Evolutionary conservation across 2,329 filamentous ascomycete genomes (phyloP).

Genomic region (Pestalotiopsis sp.): DNA sequence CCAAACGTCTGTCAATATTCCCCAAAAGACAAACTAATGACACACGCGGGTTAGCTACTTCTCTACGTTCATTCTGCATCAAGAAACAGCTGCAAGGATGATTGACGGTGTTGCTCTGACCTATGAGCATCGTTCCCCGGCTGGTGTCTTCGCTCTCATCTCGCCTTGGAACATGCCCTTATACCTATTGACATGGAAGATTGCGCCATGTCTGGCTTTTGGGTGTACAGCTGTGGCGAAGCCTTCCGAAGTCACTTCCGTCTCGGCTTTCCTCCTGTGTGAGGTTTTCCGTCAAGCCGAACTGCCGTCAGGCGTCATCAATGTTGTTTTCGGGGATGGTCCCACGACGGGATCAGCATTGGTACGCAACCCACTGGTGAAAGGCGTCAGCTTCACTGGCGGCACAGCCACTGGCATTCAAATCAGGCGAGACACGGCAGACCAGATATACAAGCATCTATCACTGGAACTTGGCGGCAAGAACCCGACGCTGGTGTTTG

Average conservation of each 20-base stretch:
- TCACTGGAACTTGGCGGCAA: slow-evolving; percentile 48
- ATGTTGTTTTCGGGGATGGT: slow-evolving; percentile 36
- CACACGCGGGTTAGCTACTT: slow-evolving; percentile 29
- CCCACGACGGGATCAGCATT: slow-evolving; percentile 32
- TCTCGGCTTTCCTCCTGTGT: slow-evolving; percentile 33
- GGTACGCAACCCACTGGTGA: slow-evolving; percentile 27
- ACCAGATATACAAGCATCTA: slow-evolving; percentile 34
- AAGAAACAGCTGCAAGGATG: slow-evolving; percentile 33
- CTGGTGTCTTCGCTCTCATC: slow-evolving; percentile 36
- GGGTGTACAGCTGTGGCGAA: slow-evolving; percentile 38
- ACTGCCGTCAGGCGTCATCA: slow-evolving; percentile 33
- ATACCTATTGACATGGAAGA: slow-evolving; percentile 38
- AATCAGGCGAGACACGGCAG: slow-evolving; percentile 32
- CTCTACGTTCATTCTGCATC: slow-evolving; percentile 36
- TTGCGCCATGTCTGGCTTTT: slow-evolving; percentile 37
- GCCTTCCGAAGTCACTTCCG: slow-evolving; percentile 36
- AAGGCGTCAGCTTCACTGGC: slow-evolving; percentile 36
- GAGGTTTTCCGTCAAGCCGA: slow-evolving; percentile 27
- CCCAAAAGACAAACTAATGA: background rate
- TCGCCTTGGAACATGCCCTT: slow-evolving; percentile 40
- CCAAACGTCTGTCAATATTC: background rate
- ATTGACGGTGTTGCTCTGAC: slow-evolving; percentile 34
- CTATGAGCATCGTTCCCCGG: slow-evolving; percentile 36
- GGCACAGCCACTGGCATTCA: slow-evolving; percentile 34
- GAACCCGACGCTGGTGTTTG: slow-evolving; percentile 54